phyloP scores from a whole-genome alignment of 805 yeast genomes.

The Myxozyma monticola region DNA sequence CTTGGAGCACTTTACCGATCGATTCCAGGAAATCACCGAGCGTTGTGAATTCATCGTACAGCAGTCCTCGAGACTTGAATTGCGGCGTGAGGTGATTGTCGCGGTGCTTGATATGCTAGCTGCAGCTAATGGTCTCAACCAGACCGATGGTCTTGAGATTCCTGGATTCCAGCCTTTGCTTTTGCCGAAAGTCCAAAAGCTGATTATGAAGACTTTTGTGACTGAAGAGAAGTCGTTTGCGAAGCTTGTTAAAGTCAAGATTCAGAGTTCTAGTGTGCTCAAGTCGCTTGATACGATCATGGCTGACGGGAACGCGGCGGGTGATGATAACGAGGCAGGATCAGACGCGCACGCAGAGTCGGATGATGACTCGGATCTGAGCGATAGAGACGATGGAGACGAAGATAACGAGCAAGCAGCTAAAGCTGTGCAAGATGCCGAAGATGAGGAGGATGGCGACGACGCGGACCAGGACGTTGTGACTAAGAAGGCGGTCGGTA shows the following conservation, averaged over 20 bases:
- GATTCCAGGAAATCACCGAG: background rate
- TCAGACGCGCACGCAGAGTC: constrained; percentile 2
- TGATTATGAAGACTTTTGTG: constrained; percentile 11
- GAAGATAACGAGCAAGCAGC: constrained; percentile 1
- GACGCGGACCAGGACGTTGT: constrained; percentile 13
- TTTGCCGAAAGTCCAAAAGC: constrained; percentile 5
- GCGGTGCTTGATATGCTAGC: constrained; percentile 16
- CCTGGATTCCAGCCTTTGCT: no score
- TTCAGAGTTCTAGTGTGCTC: constrained; percentile 1
- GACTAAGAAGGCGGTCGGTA: constrained; percentile 2
- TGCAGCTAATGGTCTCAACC: constrained; percentile 8
- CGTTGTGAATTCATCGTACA: background rate
- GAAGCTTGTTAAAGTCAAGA: constrained; percentile 5
- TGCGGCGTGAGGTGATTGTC: constrained; percentile 11
- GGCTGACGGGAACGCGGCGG: background rate
- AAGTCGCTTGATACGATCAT: constrained; percentile 5
- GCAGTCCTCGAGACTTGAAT: constrained; percentile 1
- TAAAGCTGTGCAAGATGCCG: background rate
- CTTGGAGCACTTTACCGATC: background rate
- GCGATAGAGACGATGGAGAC: constrained; percentile 7
- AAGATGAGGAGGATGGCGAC: constrained; percentile 6
- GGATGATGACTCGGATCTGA: constrained; percentile 1
- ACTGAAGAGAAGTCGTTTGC: constrained; percentile 11
- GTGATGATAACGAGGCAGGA: background rate
- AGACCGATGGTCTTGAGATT: constrained; percentile 5